These are phyloP conservation scores for Rhexocercosporidium sp. DNA, from an alignment of 2,329 filamentous ascomycete genomes.

Conservation along the genomic window DNA sequence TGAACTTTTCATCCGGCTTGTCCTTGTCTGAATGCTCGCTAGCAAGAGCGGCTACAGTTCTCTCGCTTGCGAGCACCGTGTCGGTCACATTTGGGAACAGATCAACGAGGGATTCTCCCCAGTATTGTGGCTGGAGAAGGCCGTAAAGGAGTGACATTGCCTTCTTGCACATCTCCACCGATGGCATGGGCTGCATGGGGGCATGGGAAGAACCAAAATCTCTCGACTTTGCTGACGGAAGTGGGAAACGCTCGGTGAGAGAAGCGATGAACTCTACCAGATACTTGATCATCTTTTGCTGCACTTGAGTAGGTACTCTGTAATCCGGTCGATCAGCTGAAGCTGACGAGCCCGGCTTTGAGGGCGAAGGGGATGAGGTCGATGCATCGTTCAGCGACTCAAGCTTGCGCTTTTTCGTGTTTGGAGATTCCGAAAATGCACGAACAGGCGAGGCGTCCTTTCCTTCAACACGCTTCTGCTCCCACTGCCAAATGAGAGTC, in stretches of 20 bases:
- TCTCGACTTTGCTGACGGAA: constrained; percentile 71
- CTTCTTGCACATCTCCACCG: constrained; percentile 83
- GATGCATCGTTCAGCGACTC: constrained; percentile 58
- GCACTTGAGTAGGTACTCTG: constrained; percentile 67
- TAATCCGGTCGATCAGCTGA: constrained; percentile 66
- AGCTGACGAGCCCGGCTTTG: constrained; percentile 48
- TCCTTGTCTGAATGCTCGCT: constrained; percentile 68
- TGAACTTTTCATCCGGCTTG: constrained; percentile 81
- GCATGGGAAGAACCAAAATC: constrained; percentile 54
- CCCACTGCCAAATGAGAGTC: constrained; percentile 90
- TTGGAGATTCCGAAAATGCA: constrained; percentile 70
- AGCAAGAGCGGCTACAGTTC: constrained; percentile 65
- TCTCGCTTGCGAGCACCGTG: constrained; percentile 81
- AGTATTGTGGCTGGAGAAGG: constrained; percentile 84
- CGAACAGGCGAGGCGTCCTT: constrained; percentile 47
- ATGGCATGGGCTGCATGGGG: constrained; percentile 56
- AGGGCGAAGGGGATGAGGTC: constrained; percentile 59
- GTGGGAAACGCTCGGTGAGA: constrained; percentile 81
- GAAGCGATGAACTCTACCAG: constrained; percentile 94
- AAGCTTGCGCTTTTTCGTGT: constrained; percentile 75
- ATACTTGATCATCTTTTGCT: constrained; percentile 89
- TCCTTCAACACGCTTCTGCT: constrained; percentile 78
- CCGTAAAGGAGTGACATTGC: constrained; percentile 82
- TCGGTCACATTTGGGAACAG: constrained; percentile 91
- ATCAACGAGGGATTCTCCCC: constrained; percentile 91